Percentiles rank a stretch among this genome's conserved stretches.
Conservation (phyloP, 768 basidiomycete species). For the Suillus luteus region DNA sequence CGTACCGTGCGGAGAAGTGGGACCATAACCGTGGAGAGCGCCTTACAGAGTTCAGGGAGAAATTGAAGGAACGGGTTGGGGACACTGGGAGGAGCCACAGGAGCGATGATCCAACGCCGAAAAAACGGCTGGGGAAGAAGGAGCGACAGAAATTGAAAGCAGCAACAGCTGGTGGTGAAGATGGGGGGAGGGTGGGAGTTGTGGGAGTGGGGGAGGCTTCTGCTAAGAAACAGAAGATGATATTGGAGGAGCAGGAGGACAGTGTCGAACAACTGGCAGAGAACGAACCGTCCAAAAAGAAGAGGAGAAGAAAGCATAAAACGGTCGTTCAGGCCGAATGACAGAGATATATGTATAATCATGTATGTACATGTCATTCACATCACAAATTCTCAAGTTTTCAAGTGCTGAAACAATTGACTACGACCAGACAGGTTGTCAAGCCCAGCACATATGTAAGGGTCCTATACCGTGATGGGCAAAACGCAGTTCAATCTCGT, state of each 20-base stretch:
- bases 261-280: background rate
- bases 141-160: constrained; percentile 56
- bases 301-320: constrained; percentile 2
- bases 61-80: constrained; percentile 48
- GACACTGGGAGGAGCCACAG: constrained; percentile 17
- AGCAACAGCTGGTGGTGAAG: background rate
- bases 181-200: background rate
- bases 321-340: background rate
- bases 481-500: too few relatives aligned
- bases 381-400: background rate
- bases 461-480: too few relatives aligned
- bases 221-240: background rate
- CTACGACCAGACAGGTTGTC: too few relatives aligned
- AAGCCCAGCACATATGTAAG: too few relatives aligned
- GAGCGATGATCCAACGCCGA: constrained; percentile 34
- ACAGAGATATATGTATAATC: background rate
- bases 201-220: background rate
- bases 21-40: constrained; percentile 63
- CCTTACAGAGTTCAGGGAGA: constrained; percentile 71
- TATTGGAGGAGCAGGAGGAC: background rate
- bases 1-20: constrained; percentile 78
- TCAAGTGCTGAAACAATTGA: too few relatives aligned
- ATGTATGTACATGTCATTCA: background rate
- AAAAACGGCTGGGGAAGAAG: constrained; percentile 73
- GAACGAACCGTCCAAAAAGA: background rate